Conservation (phyloP, 2,329 filamentous ascomycete genomes). For the Diaporthe vexans region DNA sequence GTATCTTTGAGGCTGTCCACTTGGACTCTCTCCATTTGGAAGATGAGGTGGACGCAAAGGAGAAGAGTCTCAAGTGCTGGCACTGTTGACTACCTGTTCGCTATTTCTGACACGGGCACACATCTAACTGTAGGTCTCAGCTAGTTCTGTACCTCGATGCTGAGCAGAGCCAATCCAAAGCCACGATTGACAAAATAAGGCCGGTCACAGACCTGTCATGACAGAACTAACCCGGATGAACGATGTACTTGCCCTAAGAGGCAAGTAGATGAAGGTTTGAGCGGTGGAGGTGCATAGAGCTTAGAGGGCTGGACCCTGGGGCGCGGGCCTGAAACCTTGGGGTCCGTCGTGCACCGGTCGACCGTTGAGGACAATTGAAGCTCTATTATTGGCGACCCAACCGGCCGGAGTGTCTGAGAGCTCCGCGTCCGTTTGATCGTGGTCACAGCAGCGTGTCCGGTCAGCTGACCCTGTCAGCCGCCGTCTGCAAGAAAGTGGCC, state of each 20-base stretch:
- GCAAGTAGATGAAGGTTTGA: constrained; percentile 16
- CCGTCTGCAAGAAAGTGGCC: constrained; percentile 6
- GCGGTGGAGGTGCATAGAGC: not conserved
- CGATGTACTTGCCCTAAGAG: not conserved
- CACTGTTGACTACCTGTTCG: no score
- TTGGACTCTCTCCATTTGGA: no score
- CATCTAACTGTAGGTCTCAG: no score
- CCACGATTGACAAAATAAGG: not conserved
- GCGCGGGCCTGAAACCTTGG: constrained; percentile 13
- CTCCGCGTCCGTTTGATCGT: constrained; percentile 12
- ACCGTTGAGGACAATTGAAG: not conserved
- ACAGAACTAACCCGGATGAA: not conserved
- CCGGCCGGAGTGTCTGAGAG: constrained; percentile 26
- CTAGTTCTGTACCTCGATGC: no score
- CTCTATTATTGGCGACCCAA: constrained; percentile 4
- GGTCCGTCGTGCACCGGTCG: constrained; percentile 8
- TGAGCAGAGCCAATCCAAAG: not conserved
- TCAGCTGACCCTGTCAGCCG: not conserved
- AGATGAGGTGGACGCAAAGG: no score
- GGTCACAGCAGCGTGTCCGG: not conserved
- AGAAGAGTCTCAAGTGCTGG: no score
- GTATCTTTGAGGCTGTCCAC: no score
- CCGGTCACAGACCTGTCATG: not conserved
- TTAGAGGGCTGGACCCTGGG: constrained; percentile 16
- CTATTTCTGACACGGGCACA: no score